Evolutionary conservation across 2,329 filamentous ascomycete species (phyloP).

Genomic region (Alternaria viburni): DNA sequence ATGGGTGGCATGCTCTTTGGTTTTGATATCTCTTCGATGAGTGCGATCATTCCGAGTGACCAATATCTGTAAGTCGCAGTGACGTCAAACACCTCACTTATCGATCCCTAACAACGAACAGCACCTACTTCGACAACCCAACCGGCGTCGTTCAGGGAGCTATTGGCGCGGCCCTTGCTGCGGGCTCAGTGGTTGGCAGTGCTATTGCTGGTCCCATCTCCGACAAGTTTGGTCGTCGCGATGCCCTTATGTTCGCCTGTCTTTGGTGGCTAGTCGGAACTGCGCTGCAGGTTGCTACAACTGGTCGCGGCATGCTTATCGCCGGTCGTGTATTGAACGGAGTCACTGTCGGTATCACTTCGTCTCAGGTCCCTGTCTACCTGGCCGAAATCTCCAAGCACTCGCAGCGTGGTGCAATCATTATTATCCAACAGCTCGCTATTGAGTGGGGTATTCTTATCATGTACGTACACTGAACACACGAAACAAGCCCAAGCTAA

Average conservation of each 20-base stretch:
- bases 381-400: slow-evolving; percentile 70
- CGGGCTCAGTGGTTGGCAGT: slow-evolving; percentile 71
- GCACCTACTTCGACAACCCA: slow-evolving; percentile 59
- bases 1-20: slow-evolving; percentile 75
- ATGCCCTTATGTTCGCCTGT: slow-evolving; percentile 60
- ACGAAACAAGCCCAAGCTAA: background rate
- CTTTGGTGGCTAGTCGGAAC: slow-evolving; percentile 66
- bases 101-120: slow-evolving; percentile 5
- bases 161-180: slow-evolving; percentile 66
- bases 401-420: slow-evolving; percentile 66
- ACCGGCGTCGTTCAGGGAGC: slow-evolving; percentile 56
- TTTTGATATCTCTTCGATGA: slow-evolving; percentile 81
- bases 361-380: slow-evolving; percentile 72
- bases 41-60: slow-evolving; percentile 45
- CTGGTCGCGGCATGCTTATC: slow-evolving; percentile 74
- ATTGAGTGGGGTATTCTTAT: slow-evolving; percentile 68
- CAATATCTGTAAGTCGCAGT: slow-evolving; percentile 25
- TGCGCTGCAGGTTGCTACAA: slow-evolving; percentile 66
- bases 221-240: slow-evolving; percentile 63
- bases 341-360: slow-evolving; percentile 75
- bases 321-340: slow-evolving; percentile 75
- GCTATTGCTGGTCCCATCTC: slow-evolving; percentile 65
- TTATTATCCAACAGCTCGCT: slow-evolving; percentile 75
- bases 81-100: background rate
- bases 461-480: slow-evolving; percentile 25